Conservation (phyloP, 164 flowering plant species). For the Chimonanthus praecox region DNA sequence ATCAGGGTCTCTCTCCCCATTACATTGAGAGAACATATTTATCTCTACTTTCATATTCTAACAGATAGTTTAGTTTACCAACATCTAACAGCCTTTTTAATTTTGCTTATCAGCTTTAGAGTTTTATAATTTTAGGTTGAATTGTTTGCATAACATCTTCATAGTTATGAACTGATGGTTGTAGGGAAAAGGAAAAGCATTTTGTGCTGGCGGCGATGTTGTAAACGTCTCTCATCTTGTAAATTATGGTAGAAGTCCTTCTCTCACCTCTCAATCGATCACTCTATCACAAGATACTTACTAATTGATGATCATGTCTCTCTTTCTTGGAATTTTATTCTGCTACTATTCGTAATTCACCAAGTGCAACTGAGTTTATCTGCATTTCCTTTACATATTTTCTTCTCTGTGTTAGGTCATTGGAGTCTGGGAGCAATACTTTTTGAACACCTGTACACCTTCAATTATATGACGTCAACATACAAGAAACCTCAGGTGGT, state of each 20-base stretch:
- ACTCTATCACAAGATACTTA: background rate
- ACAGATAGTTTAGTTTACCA: too few relatives aligned
- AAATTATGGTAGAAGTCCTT: background rate
- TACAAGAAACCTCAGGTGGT: slow-evolving; percentile 26
- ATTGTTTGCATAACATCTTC: too few relatives aligned
- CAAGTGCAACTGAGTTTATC: background rate
- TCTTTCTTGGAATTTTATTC: background rate
- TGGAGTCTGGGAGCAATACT: slow-evolving; percentile 26
- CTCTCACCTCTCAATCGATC: background rate
- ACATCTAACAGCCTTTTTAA: too few relatives aligned
- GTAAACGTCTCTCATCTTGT: background rate
- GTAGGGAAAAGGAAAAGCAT: too few relatives aligned
- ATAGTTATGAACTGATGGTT: too few relatives aligned
- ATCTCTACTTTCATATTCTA: too few relatives aligned
- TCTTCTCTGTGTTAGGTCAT: slow-evolving; percentile 12
- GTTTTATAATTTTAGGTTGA: too few relatives aligned
- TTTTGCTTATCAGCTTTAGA: too few relatives aligned
- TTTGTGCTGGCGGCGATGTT: background rate
- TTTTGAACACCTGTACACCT: slow-evolving; percentile 16
- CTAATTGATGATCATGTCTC: background rate
- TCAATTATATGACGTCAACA: slow-evolving; percentile 38
- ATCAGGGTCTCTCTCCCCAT: too few relatives aligned
- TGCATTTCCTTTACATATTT: background rate
- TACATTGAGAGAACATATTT: too few relatives aligned
- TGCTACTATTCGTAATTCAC: background rate